Evolutionary conservation across 306 rosid species (phyloP).

Genomic region (Phaseolus lunatus): DNA sequence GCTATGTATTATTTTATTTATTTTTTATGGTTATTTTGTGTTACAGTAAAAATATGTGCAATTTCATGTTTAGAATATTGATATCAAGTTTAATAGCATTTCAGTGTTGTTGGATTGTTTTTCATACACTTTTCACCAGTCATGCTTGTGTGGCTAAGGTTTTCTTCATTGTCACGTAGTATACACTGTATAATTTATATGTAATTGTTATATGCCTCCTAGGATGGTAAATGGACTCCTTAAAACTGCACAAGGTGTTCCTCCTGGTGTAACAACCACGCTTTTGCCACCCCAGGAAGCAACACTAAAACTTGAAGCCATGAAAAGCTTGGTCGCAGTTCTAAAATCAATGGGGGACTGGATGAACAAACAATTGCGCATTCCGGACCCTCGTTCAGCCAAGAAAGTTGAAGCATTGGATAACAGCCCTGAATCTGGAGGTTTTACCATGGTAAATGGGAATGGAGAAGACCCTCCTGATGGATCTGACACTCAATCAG

Average conservation of each 20-base stretch:
- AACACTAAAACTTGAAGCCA: constrained; percentile 90
- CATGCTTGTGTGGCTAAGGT: constrained; percentile 30
- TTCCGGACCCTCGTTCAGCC: constrained; percentile 80
- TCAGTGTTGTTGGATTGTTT: constrained; percentile 19
- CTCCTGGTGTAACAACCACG: constrained; percentile 89
- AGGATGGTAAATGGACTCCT: constrained; percentile 99
- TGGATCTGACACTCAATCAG: constrained; percentile 82
- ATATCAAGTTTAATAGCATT: constrained; percentile 41
- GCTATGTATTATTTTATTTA: constrained; percentile 42
- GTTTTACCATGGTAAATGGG: constrained; percentile 71
- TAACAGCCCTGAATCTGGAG: constrained; percentile 58
- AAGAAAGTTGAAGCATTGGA: constrained; percentile 70
- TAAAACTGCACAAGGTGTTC: constrained; percentile 99
- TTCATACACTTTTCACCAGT: neutral
- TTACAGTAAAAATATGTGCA: constrained; percentile 30
- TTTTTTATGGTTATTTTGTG: constrained; percentile 30
- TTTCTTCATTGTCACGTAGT: constrained; percentile 41
- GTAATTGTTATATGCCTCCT: constrained; percentile 45
- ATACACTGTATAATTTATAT: constrained; percentile 29
- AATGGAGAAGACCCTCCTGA: constrained; percentile 80
- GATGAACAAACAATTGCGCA: constrained; percentile 93
- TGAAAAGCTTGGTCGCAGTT: constrained; percentile 88
- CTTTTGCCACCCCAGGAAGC: constrained; percentile 94
- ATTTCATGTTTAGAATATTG: constrained; percentile 27
- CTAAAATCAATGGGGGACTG: constrained; percentile 92